These are phyloP conservation scores for Phaffomyces thermotolerans DNA, from an alignment of 805 yeast species.

Conservation along the genomic window DNA sequence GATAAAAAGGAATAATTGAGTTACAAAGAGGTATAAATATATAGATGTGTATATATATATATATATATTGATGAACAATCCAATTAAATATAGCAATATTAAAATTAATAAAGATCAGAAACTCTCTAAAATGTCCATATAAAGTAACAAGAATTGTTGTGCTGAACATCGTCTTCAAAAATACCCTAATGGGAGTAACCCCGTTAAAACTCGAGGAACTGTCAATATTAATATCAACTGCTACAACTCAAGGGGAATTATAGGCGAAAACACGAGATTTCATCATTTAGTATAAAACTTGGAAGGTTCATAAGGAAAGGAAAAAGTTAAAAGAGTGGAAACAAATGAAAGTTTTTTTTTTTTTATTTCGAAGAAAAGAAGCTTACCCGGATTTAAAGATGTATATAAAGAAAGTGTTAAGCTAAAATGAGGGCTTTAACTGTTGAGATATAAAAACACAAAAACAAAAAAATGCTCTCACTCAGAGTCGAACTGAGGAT, in stretches of 20 bases:
- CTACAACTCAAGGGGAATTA: constrained; percentile 23
- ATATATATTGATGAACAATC: too few species aligned
- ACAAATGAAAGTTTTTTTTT: not conserved
- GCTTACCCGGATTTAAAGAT: too few species aligned
- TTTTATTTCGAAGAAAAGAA: too few species aligned
- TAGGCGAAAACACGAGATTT: constrained; percentile 24
- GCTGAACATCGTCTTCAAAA: constrained; percentile 25
- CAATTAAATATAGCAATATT: too few species aligned
- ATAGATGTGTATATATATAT: too few species aligned
- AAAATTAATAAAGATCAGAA: too few species aligned
- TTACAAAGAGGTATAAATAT: not conserved
- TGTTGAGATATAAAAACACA: too few species aligned
- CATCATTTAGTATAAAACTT: constrained; percentile 28
- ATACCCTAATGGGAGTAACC: constrained; percentile 20
- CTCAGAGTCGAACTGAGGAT: constrained; percentile 74
- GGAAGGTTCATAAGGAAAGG: constrained; percentile 23
- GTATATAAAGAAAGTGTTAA: too few species aligned
- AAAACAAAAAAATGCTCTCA: constrained; percentile 40
- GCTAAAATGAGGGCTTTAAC: too few species aligned
- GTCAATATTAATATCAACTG: not conserved
- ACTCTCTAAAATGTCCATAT: not conserved
- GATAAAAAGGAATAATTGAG: constrained; percentile 14
- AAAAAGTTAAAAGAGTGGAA: not conserved
- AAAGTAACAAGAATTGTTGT: constrained; percentile 5
- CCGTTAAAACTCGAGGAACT: constrained; percentile 16